Evolutionary conservation across 2,329 filamentous ascomycete species (phyloP).

Genomic region (Fusarium sp.): DNA sequence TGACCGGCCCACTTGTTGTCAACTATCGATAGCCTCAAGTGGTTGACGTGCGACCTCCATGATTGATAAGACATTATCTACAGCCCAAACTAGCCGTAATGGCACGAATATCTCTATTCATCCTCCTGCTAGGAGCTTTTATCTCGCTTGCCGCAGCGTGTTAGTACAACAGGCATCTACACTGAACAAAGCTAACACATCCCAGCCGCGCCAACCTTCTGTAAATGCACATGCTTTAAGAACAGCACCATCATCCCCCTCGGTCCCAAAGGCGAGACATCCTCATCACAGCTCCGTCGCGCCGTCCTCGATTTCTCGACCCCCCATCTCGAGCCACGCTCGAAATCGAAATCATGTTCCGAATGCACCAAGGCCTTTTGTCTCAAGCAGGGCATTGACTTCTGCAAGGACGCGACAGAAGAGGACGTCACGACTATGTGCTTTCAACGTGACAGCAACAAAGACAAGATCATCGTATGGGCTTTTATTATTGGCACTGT

Average conservation of each 20-base stretch:
- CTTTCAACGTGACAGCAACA: slow-evolving; percentile 74
- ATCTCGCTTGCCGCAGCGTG: slow-evolving; percentile 55
- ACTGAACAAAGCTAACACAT: slow-evolving; percentile 34
- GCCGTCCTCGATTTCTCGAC: slow-evolving; percentile 35
- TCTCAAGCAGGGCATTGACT: slow-evolving; percentile 67
- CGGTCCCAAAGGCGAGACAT: slow-evolving; percentile 54
- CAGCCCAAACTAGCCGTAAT: slow-evolving; percentile 44
- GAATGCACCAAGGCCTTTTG: slow-evolving; percentile 75
- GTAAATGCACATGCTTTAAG: slow-evolving; percentile 77
- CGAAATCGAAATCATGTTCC: slow-evolving; percentile 62
- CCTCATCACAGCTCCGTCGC: slow-evolving; percentile 36
- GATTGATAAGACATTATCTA: slow-evolving; percentile 6
- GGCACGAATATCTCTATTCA: slow-evolving; percentile 52
- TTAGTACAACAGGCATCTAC: slow-evolving; percentile 44
- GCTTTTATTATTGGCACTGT: slow-evolving; percentile 69
- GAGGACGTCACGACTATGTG: slow-evolving; percentile 71
- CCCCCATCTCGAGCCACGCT: slow-evolving; percentile 42
- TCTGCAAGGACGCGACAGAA: slow-evolving; percentile 71
- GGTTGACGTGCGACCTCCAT: slow-evolving; percentile 29
- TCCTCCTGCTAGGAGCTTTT: slow-evolving; percentile 52
- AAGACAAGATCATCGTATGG: slow-evolving; percentile 74
- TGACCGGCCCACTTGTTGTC: slow-evolving; percentile 17
- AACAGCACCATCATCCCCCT: slow-evolving; percentile 75
- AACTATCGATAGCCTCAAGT: slow-evolving; percentile 38
- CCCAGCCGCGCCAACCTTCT: slow-evolving; percentile 70